Evolutionary conservation across 139 green algal genomes (phyloP).

Genomic region (Zygnema cylindricum): DNA sequence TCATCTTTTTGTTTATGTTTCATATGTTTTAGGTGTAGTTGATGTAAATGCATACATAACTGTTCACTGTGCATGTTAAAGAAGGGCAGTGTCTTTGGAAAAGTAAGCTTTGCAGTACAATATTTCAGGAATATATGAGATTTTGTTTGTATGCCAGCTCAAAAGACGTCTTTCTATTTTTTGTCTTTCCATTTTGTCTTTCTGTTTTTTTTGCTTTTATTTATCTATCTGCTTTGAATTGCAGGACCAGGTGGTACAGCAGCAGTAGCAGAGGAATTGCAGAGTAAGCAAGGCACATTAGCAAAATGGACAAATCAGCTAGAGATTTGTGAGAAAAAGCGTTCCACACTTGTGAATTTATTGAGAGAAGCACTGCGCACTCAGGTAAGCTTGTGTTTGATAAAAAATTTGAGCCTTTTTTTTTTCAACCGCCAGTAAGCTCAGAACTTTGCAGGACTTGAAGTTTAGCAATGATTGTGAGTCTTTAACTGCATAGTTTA

Average conservation of each 20-base stretch:
- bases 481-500: background rate
- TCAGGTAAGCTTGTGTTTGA: constrained; percentile 29
- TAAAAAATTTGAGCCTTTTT: background rate
- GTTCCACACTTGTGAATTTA: constrained; percentile 4
- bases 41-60: no score
- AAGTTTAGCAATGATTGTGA: background rate
- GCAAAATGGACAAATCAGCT: constrained; percentile 9
- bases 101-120: no score
- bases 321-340: constrained; percentile 2
- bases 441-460: background rate
- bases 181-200: no score
- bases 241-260: background rate
- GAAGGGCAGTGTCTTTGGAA: no score
- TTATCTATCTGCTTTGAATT: background rate
- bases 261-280: constrained; percentile 24
- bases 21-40: no score
- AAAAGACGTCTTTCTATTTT: no score
- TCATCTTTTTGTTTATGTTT: no score
- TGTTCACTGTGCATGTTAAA: no score
- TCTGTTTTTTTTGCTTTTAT: no score
- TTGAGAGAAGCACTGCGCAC: constrained; percentile 19
- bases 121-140: no score
- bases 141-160: no score
- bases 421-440: background rate
- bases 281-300: background rate